These are phyloP conservation scores for Aspergillus piperis DNA, from an alignment of 2,329 filamentous ascomycete genomes.

Conservation along the genomic window DNA sequence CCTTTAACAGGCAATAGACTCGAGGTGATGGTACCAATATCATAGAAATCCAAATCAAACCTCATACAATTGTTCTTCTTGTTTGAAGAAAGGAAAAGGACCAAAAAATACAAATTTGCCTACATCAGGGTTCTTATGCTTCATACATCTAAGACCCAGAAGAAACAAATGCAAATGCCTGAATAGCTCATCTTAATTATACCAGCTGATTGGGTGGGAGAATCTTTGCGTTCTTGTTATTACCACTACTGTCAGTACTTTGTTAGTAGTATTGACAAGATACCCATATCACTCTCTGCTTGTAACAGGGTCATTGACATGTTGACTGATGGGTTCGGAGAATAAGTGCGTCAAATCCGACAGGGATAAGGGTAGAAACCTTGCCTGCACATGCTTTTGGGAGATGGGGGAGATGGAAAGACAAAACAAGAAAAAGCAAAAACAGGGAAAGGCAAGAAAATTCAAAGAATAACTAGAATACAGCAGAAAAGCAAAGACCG, in stretches of 20 bases:
- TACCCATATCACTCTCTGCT: too few species aligned
- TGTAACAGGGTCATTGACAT: conserved; percentile 8
- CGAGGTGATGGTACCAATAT: neutral
- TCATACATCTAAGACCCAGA: neutral
- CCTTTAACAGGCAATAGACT: neutral
- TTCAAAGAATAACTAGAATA: neutral
- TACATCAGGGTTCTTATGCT: neutral
- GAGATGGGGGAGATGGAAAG: too few species aligned
- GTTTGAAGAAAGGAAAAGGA: neutral
- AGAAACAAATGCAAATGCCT: conserved; percentile 2
- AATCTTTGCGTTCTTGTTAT: conserved; percentile 3
- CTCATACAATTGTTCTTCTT: neutral
- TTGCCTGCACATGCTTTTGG: too few species aligned
- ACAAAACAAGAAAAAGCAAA: too few species aligned
- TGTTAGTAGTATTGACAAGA: too few species aligned
- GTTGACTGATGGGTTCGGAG: conserved; percentile 11
- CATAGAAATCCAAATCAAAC: too few species aligned
- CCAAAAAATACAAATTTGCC: neutral
- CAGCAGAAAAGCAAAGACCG: neutral
- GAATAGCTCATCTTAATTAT: conserved; percentile 3
- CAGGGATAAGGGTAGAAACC: neutral
- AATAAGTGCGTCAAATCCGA: conserved; percentile 2
- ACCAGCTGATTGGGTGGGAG: neutral
- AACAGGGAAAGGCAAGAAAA: neutral
- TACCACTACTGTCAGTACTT: too few species aligned